Evolutionary conservation across 75 land plant species (phyloP).

Genomic region (Larix kaempferi): DNA sequence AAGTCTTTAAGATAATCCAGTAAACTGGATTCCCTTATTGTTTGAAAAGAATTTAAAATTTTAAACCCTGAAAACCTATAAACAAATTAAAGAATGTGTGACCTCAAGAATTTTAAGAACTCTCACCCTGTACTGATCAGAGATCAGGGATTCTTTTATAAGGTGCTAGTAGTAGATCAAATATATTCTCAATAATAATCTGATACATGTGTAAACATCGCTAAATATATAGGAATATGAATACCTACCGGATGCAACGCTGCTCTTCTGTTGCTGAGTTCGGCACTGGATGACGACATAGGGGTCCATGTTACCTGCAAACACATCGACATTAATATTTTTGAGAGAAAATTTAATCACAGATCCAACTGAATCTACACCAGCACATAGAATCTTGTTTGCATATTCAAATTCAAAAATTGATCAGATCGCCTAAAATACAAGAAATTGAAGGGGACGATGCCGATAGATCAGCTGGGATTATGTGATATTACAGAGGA

Average conservation of each 20-base stretch:
- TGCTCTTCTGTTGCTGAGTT: constrained; percentile 65
- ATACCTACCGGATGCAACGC: constrained; percentile 41
- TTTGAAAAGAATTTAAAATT: no score
- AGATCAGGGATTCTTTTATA: background rate
- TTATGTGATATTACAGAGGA: constrained; percentile 31
- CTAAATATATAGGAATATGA: background rate
- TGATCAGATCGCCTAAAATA: background rate
- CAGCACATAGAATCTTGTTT: no score
- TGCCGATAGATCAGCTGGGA: background rate
- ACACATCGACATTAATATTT: background rate
- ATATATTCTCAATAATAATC: background rate
- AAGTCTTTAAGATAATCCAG: no score
- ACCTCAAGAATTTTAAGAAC: no score
- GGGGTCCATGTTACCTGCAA: constrained; percentile 65
- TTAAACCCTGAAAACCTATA: no score
- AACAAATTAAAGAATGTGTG: no score
- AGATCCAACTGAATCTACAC: no score
- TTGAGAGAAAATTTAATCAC: no score
- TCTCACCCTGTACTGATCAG: background rate
- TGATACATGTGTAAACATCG: background rate
- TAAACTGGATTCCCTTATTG: no score
- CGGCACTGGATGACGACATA: constrained; percentile 54
- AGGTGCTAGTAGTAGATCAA: background rate
- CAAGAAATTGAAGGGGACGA: background rate
- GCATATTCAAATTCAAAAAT: background rate